Evolutionary conservation across 441 rosid genomes (phyloP).

Genomic region (Corymbia citriodora): DNA sequence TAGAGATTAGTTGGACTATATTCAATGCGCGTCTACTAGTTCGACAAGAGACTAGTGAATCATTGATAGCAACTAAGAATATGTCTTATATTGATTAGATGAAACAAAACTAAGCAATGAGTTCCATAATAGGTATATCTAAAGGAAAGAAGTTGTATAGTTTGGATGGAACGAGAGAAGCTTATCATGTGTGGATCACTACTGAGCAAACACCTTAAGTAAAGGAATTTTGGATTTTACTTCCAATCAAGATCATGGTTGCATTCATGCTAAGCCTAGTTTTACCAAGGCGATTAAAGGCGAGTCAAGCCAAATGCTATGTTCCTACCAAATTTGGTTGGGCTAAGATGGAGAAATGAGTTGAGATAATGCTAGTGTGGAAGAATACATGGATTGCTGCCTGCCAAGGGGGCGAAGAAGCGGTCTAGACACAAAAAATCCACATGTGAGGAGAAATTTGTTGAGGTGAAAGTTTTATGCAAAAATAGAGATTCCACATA

Average conservation of each 20-base stretch:
- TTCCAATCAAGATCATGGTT: neutral
- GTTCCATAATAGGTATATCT: neutral
- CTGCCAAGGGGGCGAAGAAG: too few relatives aligned
- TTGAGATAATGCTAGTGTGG: neutral
- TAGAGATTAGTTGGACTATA: neutral
- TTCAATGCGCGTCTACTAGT: neutral
- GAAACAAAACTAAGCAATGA: neutral
- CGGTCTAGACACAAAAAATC: too few relatives aligned
- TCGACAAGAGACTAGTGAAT: fast-evolving
- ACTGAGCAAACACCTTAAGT: neutral
- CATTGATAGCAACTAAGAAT: too few relatives aligned
- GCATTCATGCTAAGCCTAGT: neutral
- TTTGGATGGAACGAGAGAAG: neutral
- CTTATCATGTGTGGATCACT: neutral
- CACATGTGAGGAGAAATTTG: neutral
- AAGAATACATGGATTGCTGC: too few relatives aligned
- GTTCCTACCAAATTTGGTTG: neutral
- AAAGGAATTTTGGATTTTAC: neutral
- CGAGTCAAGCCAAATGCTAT: neutral
- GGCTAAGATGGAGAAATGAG: neutral
- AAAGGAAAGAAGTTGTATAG: neutral
- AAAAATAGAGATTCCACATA: neutral
- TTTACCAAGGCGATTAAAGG: neutral
- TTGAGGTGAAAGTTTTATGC: neutral
- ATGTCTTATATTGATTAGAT: neutral